Percentiles rank a stretch among this genome's conserved stretches.
These are phyloP conservation scores for Wickerhamomyces sp. DNA, from an alignment of 1,139 yeast species.

Conservation along the genomic window DNA sequence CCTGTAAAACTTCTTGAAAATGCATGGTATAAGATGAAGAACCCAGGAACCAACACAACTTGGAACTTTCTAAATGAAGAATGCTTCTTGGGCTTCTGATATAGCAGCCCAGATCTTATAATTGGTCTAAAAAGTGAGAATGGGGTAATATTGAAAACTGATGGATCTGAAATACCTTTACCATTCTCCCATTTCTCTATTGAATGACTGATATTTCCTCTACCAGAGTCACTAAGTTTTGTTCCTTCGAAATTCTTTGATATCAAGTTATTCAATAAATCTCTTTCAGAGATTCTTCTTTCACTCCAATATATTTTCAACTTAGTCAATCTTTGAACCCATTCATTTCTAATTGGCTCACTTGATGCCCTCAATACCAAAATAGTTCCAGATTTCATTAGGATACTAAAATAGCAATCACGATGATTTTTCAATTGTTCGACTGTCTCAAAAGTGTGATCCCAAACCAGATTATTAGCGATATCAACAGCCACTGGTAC, in stretches of 20 bases:
- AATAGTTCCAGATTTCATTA: conserved; percentile 41
- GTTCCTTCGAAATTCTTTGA: conserved; percentile 43
- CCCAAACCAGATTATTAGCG: conserved; percentile 45
- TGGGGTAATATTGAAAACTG: conserved; percentile 50
- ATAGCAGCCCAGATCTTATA: conserved; percentile 56
- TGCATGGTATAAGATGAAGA: conserved; percentile 48
- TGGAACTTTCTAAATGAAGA: conserved; percentile 56
- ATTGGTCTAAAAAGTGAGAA: conserved; percentile 58
- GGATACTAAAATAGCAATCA: conserved; percentile 44
- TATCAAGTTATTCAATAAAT: conserved; percentile 35
- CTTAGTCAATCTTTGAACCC: conserved; percentile 52
- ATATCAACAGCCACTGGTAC: conserved; percentile 28
- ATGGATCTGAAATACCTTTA: conserved; percentile 50
- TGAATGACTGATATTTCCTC: conserved; percentile 50
- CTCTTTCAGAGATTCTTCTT: conserved; percentile 40
- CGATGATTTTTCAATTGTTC: conserved; percentile 9
- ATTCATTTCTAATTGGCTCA: conserved; percentile 47
- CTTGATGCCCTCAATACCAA: conserved; percentile 59
- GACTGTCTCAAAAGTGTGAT: conserved; percentile 11
- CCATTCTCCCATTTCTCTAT: conserved; percentile 51
- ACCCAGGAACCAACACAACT: conserved; percentile 70
- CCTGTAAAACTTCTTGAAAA: conserved; percentile 41
- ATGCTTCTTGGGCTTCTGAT: conserved; percentile 66
- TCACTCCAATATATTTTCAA: conserved; percentile 58
- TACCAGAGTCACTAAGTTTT: conserved; percentile 52